phyloP scores from a whole-genome alignment of 257 asterid species.

The Solanum ossicruentum region DNA sequence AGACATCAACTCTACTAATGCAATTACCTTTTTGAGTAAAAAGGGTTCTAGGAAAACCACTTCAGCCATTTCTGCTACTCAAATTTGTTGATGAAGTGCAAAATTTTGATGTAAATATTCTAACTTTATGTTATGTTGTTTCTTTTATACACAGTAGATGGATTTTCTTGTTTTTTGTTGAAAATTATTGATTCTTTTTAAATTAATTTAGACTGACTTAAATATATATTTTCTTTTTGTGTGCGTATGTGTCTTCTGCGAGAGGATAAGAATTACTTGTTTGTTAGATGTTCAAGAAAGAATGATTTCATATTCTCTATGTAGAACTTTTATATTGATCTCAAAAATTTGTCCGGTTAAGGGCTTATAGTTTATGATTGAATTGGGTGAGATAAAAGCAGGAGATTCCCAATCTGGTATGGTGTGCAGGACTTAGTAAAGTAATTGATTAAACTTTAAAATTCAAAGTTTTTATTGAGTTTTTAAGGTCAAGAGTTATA shows the following conservation, averaged over 20 bases:
- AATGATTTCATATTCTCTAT: background rate
- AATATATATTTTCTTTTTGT: too few species aligned
- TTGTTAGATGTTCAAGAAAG: background rate
- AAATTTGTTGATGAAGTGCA: slow-evolving; percentile 21
- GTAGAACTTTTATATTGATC: background rate
- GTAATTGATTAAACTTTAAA: background rate
- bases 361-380: background rate
- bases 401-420: background rate
- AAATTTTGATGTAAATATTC: background rate
- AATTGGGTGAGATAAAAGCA: background rate
- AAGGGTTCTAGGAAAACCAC: slow-evolving; percentile 96
- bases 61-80: slow-evolving; percentile 87
- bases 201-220: background rate
- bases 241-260: background rate
- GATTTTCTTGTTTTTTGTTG: background rate
- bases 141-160: background rate
- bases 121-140: background rate
- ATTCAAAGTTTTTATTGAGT: background rate
- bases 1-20: slow-evolving; percentile 24
- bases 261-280: background rate
- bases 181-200: background rate
- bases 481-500: background rate
- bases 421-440: background rate
- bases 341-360: background rate
- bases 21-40: slow-evolving; percentile 79